Evolutionary conservation across 148 eudicot genomes (phyloP).

Genomic region (Arbutus unedo): DNA sequence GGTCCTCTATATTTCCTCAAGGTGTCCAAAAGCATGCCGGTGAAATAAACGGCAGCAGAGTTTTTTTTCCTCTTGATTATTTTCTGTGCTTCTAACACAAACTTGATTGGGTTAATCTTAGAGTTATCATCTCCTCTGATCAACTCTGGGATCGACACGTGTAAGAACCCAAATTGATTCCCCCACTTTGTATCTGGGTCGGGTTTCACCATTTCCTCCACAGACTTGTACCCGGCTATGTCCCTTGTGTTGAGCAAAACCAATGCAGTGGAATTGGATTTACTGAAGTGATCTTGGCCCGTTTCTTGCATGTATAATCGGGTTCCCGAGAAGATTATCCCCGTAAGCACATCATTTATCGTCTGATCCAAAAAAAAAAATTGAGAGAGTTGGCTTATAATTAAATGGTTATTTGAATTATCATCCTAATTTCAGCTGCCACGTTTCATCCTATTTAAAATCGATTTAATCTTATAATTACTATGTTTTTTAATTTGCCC

Average conservation of each 20-base stretch:
- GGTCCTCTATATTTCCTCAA: slow-evolving; percentile 56
- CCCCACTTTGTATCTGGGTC: slow-evolving; percentile 57
- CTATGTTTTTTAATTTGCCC: too few species aligned
- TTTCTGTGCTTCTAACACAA: slow-evolving; percentile 45
- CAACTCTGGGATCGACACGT: slow-evolving; percentile 54
- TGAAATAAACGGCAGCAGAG: slow-evolving; percentile 67
- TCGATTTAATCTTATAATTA: too few species aligned
- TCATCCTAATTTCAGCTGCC: too few species aligned
- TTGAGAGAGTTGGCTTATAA: too few species aligned
- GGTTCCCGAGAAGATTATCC: slow-evolving; percentile 62
- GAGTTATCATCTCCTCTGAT: neutral
- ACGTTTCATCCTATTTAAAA: too few species aligned
- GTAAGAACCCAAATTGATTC: slow-evolving; percentile 77
- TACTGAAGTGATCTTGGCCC: slow-evolving; percentile 19
- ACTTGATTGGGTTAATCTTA: slow-evolving; percentile 35
- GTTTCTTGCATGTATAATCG: slow-evolving; percentile 62
- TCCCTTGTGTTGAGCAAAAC: slow-evolving; percentile 80
- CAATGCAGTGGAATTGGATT: slow-evolving; percentile 58
- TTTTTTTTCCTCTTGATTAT: slow-evolving; percentile 53
- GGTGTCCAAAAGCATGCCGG: slow-evolving; percentile 61
- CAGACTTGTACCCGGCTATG: slow-evolving; percentile 57
- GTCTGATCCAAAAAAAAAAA: slow-evolving; percentile 32
- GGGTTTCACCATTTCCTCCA: slow-evolving; percentile 62
- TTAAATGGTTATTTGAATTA: too few species aligned
- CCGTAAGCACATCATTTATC: slow-evolving; percentile 66